Evolutionary conservation across 1,139 yeast genomes (phyloP).

Genomic region (Maudiozyma humilis): DNA sequence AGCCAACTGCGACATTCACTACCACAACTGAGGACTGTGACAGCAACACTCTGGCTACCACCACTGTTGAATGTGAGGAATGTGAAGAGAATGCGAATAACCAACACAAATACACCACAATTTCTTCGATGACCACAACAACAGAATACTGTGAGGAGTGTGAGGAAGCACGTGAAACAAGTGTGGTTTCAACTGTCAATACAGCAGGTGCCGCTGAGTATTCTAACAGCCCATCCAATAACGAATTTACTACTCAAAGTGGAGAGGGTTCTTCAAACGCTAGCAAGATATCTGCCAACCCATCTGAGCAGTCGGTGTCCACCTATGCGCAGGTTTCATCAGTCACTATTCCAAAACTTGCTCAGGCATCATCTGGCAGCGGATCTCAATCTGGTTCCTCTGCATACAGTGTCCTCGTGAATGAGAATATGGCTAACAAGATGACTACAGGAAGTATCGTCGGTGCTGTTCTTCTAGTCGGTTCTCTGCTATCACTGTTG

Average conservation of each 20-base stretch:
- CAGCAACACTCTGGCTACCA: conserved; percentile 7
- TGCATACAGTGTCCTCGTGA: conserved; percentile 1
- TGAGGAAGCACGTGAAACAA: neutral
- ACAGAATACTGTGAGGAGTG: conserved; percentile 3
- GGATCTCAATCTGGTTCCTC: neutral
- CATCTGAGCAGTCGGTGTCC: conserved; percentile 5
- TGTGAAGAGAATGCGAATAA: neutral
- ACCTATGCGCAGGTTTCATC: neutral
- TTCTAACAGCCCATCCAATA: conserved; percentile 11
- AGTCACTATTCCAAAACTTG: neutral
- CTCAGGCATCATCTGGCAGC: neutral
- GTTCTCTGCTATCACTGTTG: conserved; percentile 9
- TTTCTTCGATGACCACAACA: conserved; percentile 2
- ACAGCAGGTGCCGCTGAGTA: conserved; percentile 8
- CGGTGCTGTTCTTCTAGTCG: conserved; percentile 8
- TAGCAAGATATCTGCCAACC: conserved; percentile 7
- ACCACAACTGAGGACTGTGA: conserved; percentile 1
- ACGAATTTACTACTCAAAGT: too few species aligned
- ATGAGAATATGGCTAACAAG: conserved; percentile 10
- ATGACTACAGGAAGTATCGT: conserved; percentile 5
- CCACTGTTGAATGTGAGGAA: conserved; percentile 1
- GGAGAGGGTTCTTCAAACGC: conserved; percentile 1
- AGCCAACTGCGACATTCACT: neutral
- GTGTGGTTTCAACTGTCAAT: neutral
- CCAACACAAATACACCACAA: conserved; percentile 1